These are phyloP conservation scores for Gossypium longicalyx DNA, from an alignment of 345 rosid species.

Conservation along the genomic window DNA sequence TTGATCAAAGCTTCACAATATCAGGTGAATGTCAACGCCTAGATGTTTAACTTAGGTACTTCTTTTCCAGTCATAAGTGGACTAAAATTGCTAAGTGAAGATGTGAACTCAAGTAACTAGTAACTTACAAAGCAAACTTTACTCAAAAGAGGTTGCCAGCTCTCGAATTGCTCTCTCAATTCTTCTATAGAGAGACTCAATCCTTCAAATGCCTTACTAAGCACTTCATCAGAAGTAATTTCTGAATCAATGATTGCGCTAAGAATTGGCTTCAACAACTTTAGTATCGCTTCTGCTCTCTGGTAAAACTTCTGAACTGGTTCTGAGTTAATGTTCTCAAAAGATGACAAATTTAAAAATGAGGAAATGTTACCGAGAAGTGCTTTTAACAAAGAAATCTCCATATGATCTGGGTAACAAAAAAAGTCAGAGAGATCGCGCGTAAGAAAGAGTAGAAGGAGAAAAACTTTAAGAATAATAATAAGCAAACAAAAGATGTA, in stretches of 20 bases:
- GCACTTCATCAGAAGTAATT: slow-evolving; percentile 53
- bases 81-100: slow-evolving; percentile 4
- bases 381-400: slow-evolving; percentile 59
- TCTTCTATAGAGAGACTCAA: slow-evolving; percentile 66
- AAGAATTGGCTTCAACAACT: slow-evolving; percentile 71
- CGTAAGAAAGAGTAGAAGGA: not conserved
- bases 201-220: slow-evolving; percentile 55
- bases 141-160: slow-evolving; percentile 73
- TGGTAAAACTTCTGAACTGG: slow-evolving; percentile 61
- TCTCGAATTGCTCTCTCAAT: slow-evolving; percentile 57
- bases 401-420: slow-evolving; percentile 63
- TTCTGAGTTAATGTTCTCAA: slow-evolving; percentile 51
- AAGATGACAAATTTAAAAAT: slow-evolving; percentile 58
- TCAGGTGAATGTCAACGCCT: not conserved
- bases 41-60: slow-evolving; percentile 3
- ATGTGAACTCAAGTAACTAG: not conserved
- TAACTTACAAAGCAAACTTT: slow-evolving; percentile 81
- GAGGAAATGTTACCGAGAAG: slow-evolving; percentile 60
- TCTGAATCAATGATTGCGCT: slow-evolving; percentile 51
- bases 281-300: slow-evolving; percentile 68
- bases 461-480: not conserved
- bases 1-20: not conserved
- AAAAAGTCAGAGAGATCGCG: slow-evolving; percentile 6
- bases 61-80: not conserved
- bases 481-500: not conserved